A percentile compares a stretch with the other conserved stretches of the same genome.
Evolutionary conservation across 108 stramenopile species (phyloP).

Genomic region (Skeletonema grethae): DNA sequence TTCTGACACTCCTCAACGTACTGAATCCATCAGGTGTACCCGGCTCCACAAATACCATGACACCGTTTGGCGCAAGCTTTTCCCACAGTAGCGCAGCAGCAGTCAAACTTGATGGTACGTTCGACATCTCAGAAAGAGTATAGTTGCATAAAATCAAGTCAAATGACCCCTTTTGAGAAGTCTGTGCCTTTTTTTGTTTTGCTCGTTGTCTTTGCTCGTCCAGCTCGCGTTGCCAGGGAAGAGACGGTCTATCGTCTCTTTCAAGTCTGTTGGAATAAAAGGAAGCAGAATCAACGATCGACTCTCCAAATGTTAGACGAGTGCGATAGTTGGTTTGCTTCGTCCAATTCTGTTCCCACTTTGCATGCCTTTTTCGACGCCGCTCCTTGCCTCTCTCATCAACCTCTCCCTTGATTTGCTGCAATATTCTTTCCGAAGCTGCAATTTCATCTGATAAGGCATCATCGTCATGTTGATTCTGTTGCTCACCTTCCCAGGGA

Average conservation of each 20-base stretch:
- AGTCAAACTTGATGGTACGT: constrained; percentile 57
- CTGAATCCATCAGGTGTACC: constrained; percentile 89
- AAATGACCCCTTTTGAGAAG: constrained; percentile 50
- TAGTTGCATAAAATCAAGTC: constrained; percentile 74
- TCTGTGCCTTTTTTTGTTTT: constrained; percentile 12
- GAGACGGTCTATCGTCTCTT: constrained; percentile 14
- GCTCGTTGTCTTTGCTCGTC: constrained; percentile 29
- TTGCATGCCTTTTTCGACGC: constrained; percentile 13
- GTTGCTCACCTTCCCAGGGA: constrained; percentile 39
- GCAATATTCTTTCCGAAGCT: constrained; percentile 10
- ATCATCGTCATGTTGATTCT: constrained; percentile 6
- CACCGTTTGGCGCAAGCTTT: constrained; percentile 67
- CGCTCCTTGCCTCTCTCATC: constrained; percentile 23
- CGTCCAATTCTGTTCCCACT: constrained; percentile 40
- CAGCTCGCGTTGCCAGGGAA: constrained; percentile 33
- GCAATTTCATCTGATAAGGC: constrained; percentile 9
- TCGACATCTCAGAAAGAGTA: constrained; percentile 69
- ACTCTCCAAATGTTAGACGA: constrained; percentile 67
- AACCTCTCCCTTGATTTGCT: constrained; percentile 4
- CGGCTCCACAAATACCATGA: constrained; percentile 82
- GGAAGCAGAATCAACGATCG: constrained; percentile 42
- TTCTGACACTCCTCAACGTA: constrained; percentile 68
- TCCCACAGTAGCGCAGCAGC: constrained; percentile 74
- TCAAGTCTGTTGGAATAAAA: constrained; percentile 17
- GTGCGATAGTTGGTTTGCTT: constrained; percentile 41